Evolutionary conservation across 257 asterid genomes (phyloP).

Genomic region (Petunia axillaris): DNA sequence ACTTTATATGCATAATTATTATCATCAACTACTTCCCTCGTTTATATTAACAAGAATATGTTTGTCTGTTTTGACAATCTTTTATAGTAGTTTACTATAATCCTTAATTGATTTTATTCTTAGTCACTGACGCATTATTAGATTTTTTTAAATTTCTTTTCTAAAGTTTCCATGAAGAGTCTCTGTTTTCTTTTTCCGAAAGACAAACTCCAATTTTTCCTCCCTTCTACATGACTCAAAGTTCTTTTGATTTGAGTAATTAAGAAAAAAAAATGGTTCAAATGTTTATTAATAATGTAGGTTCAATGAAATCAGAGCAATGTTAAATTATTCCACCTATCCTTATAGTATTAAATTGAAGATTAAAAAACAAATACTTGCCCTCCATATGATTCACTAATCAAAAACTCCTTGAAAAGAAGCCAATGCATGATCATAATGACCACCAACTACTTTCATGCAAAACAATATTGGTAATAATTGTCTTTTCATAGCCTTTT

Average conservation of each 20-base stretch:
- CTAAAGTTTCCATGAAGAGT: background rate
- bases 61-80: background rate
- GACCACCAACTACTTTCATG: background rate
- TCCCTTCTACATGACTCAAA: background rate
- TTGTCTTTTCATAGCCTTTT: background rate
- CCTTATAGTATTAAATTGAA: background rate
- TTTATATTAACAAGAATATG: background rate
- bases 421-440: conserved; percentile 6
- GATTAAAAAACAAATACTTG: background rate
- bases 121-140: background rate
- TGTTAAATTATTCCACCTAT: background rate
- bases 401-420: background rate
- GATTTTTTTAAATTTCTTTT: background rate
- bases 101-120: background rate
- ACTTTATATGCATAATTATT: conserved; percentile 3
- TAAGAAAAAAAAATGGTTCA: background rate
- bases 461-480: conserved; percentile 1
- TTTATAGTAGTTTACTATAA: background rate
- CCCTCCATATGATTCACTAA: background rate
- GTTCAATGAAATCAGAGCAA: background rate
- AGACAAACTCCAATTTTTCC: background rate
- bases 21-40: background rate
- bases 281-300: background rate
- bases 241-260: background rate
- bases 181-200: background rate